A percentile compares a stretch with the other conserved stretches of the same genome.
These are phyloP conservation scores for Nissolia schottii DNA, from an alignment of 306 rosid genomes.

Conservation along the genomic window DNA sequence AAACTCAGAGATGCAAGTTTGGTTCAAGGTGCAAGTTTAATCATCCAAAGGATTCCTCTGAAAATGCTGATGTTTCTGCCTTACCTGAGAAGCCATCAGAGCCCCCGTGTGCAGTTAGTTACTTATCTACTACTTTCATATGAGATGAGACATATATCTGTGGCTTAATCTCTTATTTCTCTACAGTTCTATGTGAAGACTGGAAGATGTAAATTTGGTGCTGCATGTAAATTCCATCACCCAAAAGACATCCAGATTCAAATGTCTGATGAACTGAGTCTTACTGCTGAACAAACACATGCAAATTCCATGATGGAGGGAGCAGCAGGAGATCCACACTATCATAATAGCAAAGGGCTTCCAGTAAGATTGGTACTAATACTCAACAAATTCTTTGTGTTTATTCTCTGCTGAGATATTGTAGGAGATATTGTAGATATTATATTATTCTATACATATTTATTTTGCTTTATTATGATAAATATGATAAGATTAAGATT, in stretches of 20 bases:
- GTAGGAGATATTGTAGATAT: background rate
- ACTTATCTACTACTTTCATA: conserved; percentile 23
- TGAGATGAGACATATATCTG: conserved; percentile 6
- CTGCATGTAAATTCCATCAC: conserved; percentile 85
- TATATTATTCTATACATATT: background rate
- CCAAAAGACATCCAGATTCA: conserved; percentile 76
- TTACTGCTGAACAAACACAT: conserved; percentile 36
- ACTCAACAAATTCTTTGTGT: background rate
- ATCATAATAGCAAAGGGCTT: conserved; percentile 87
- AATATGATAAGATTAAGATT: too few species aligned
- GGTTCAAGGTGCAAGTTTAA: conserved; percentile 90
- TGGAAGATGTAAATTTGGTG: conserved; percentile 82
- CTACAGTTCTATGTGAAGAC: conserved; percentile 92
- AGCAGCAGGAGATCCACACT: conserved; percentile 36
- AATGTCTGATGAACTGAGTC: conserved; percentile 45
- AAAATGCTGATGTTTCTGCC: conserved; percentile 49
- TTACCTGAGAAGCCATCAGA: conserved; percentile 93
- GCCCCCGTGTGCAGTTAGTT: conserved; percentile 79
- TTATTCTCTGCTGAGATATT: conserved; percentile 8
- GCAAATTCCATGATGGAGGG: conserved; percentile 33
- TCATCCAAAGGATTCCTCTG: conserved; percentile 74
- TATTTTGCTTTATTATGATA: conserved; percentile 19
- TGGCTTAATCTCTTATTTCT: conserved; percentile 18
- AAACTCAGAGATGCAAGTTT: conserved; percentile 94
- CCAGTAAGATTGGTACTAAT: conserved; percentile 80